Conservation (phyloP, 176 grass and related monocot genomes). For the Musa schizocarpa region DNA sequence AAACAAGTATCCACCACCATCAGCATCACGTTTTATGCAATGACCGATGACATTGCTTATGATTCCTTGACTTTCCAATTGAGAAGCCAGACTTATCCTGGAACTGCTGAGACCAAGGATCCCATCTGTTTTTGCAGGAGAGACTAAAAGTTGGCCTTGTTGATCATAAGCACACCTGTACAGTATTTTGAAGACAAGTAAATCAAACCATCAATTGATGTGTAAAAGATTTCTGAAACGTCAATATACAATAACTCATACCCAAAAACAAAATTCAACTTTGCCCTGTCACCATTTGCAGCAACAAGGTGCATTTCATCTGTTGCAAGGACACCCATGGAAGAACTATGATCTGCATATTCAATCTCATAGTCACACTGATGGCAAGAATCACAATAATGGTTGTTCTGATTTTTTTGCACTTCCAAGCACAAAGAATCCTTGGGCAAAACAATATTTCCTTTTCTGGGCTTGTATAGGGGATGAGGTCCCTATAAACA, state of each 20-base stretch:
- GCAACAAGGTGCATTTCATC: slow-evolving; percentile 51
- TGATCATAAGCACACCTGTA: slow-evolving; percentile 80
- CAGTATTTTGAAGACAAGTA: not conserved
- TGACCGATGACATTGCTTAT: slow-evolving; percentile 69
- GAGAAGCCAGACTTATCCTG: slow-evolving; percentile 58
- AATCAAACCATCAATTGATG: not conserved
- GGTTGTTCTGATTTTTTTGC: slow-evolving; percentile 38
- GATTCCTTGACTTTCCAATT: slow-evolving; percentile 54
- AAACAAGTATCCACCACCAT: slow-evolving; percentile 71
- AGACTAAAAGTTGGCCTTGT: slow-evolving; percentile 50
- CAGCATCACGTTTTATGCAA: slow-evolving; percentile 49
- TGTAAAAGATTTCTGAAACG: not conserved
- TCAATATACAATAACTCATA: slow-evolving; percentile 12
- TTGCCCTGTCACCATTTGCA: slow-evolving; percentile 35
- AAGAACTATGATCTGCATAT: slow-evolving; percentile 65
- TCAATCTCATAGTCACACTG: slow-evolving; percentile 76
- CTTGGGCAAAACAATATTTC: slow-evolving; percentile 33
- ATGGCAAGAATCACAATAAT: slow-evolving; percentile 56
- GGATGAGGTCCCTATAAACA: slow-evolving; percentile 66
- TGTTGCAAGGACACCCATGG: slow-evolving; percentile 51
- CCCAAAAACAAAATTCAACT: slow-evolving; percentile 67
- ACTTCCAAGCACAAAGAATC: slow-evolving; percentile 47
- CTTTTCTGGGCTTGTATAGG: slow-evolving; percentile 46
- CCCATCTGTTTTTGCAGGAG: slow-evolving; percentile 58
- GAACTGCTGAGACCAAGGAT: slow-evolving; percentile 57